Evolutionary conservation across 225 moss, liverwort and hornwort genomes (phyloP).

Genomic region (Pseudisothecium myosuroides): DNA sequence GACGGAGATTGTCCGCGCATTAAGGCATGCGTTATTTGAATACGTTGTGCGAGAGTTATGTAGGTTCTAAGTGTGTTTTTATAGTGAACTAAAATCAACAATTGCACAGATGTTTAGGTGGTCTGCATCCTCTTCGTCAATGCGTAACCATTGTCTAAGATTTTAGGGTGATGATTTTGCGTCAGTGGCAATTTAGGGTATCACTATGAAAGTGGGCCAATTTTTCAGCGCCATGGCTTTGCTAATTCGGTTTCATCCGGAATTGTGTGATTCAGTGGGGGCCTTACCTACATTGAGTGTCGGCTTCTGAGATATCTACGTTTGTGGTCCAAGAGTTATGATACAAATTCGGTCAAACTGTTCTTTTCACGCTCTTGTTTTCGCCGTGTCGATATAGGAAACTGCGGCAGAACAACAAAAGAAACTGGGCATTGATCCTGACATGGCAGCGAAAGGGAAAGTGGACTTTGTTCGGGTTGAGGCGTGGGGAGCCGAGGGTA

Average conservation of each 20-base stretch:
- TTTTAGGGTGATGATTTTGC: neutral
- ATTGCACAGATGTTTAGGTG: neutral
- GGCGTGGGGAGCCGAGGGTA: constrained; percentile 71
- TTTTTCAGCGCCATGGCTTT: neutral
- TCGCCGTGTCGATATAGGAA: constrained; percentile 35
- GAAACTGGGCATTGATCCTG: constrained; percentile 67
- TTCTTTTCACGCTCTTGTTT: neutral
- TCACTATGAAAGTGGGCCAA: neutral
- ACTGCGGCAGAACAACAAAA: constrained; percentile 40
- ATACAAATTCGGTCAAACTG: neutral
- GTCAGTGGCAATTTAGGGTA: neutral
- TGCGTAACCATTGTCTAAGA: neutral
- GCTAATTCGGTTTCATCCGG: neutral
- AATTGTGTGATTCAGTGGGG: neutral
- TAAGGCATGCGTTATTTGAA: neutral
- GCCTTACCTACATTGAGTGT: neutral
- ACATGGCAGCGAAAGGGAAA: constrained; percentile 63
- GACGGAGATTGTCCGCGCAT: neutral
- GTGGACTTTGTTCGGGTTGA: constrained; percentile 95
- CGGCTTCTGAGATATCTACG: neutral
- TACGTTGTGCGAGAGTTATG: neutral
- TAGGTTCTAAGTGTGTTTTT: neutral
- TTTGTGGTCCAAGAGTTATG: neutral
- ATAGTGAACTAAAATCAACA: neutral
- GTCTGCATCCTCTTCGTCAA: neutral